Percentiles rank a stretch among this genome's conserved stretches.
Conservation (phyloP, 352 stramenopile species). For the Phytophthora pluvialis region DNA sequence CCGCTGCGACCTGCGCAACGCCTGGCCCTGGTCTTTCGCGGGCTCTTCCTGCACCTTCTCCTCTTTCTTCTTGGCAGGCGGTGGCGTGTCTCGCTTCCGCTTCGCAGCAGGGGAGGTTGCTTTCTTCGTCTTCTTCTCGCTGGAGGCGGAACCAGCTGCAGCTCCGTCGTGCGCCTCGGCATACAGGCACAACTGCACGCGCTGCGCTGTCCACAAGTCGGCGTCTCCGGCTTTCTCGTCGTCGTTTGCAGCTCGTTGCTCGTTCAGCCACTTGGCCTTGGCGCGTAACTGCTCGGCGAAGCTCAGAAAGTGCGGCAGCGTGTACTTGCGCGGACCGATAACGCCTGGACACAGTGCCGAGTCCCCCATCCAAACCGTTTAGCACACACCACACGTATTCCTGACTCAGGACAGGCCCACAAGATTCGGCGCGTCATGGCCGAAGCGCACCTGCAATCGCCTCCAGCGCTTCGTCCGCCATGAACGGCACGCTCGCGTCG, state of each 20-base stretch:
- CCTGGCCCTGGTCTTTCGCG: slow-evolving; percentile 4
- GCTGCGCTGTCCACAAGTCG: slow-evolving; percentile 62
- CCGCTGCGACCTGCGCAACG: slow-evolving; percentile 29
- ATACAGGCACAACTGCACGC: slow-evolving; percentile 79
- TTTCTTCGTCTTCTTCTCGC: slow-evolving; percentile 11
- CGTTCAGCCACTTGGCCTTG: slow-evolving; percentile 67
- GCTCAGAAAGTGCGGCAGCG: slow-evolving; percentile 70
- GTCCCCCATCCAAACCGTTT: neutral
- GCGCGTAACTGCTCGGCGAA: slow-evolving; percentile 57
- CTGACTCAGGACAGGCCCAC: slow-evolving; percentile 10
- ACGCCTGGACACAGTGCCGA: slow-evolving; percentile 37
- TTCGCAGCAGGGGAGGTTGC: slow-evolving; percentile 19
- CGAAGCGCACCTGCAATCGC: slow-evolving; percentile 58
- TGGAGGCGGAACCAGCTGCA: slow-evolving; percentile 1
- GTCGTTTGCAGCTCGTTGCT: slow-evolving; percentile 36
- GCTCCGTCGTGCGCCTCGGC: slow-evolving; percentile 36
- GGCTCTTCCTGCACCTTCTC: slow-evolving; percentile 14
- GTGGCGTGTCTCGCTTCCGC: slow-evolving; percentile 22
- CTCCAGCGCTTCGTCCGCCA: slow-evolving; percentile 82
- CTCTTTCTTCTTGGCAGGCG: slow-evolving; percentile 15
- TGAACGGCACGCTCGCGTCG: slow-evolving; percentile 72
- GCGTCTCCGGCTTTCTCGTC: slow-evolving; percentile 28
- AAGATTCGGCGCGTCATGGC: neutral
- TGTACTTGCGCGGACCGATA: slow-evolving; percentile 84
- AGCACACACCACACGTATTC: slow-evolving; percentile 8